Evolutionary conservation across 2,329 filamentous ascomycete genomes (phyloP), one percentile per base, ranked within the genome.

Genomic region (Penicillium janthinellum): DNA sequence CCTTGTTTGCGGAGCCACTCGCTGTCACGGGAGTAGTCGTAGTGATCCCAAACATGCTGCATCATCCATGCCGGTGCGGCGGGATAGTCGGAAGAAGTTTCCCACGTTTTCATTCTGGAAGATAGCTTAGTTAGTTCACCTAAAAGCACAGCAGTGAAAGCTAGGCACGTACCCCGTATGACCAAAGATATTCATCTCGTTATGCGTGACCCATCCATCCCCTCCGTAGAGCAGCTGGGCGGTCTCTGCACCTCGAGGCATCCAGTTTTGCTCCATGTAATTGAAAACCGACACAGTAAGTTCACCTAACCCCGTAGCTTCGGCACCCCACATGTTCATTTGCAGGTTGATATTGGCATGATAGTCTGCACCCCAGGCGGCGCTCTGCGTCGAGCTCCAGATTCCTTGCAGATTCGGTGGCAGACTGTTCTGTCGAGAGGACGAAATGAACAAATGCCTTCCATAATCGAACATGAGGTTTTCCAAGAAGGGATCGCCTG

Each of bases 341-440:
- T 87, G 83, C 0, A 86, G 58, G 58, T 87, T 87, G 65, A 87
- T 86, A 61, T 87, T 84, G 41, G 80, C 76, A 54, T 86, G 84
- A 57, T 86, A 87, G 64, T 87, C 84, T 2, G 76, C 80, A 12
- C 79, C 78, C 85, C 85, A 85, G 0, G 80, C 78, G 4, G 78
- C 74, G 0, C 64, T 64, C 2, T 82, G 67, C 0, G 75, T 70
- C 47, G 83, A 78, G 4, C 79, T 80, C 85, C 85, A 87, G 17
- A 78, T 77, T 0, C 85, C 84, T 66, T 85, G 83, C 0, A 88
- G 75, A 57, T 86, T 87, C 0, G 84, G 77, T 0, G 85, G 85
- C 0, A 87, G 75, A 0, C 78, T 79, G 25, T 81, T 80, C 3
- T 63, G 70, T 1, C 85, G 77, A 0, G 82, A 84, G 0, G 83